Evolutionary conservation across 2,329 filamentous ascomycete species (phyloP).

Genomic region (Aspergillus awamori): DNA sequence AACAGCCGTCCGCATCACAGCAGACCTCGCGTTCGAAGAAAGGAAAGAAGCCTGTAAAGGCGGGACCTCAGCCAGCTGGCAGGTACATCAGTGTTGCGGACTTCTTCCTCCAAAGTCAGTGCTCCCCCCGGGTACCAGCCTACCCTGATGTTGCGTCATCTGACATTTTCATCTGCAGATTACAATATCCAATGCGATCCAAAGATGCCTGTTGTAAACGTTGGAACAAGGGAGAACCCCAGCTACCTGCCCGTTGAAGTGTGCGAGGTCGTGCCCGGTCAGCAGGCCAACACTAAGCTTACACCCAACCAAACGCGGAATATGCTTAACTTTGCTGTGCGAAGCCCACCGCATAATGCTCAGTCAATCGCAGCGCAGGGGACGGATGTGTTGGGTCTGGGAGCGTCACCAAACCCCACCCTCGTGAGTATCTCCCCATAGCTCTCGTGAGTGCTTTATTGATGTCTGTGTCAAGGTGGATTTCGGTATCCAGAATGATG

Average conservation of each 20-base stretch:
- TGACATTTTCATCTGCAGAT: conserved; percentile 29
- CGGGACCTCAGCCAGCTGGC: conserved; percentile 35
- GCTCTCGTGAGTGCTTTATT: not conserved
- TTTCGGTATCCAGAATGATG: conserved; percentile 61
- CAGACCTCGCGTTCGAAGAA: conserved; percentile 25
- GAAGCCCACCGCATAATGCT: conserved; percentile 67
- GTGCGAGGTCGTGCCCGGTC: conserved; percentile 65
- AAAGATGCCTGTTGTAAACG: conserved; percentile 65
- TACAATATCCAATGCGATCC: conserved; percentile 42
- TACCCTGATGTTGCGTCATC: not conserved
- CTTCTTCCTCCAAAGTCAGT: conserved; percentile 52
- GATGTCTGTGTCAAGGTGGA: conserved; percentile 36
- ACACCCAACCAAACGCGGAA: conserved; percentile 61
- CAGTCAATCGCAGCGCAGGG: conserved; percentile 64
- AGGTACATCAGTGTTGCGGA: conserved; percentile 56
- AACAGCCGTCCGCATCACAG: conserved; percentile 16
- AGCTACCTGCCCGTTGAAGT: conserved; percentile 69
- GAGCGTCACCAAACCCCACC: conserved; percentile 47
- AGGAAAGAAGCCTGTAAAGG: conserved; percentile 32
- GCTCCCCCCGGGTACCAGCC: not conserved
- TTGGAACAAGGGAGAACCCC: conserved; percentile 61
- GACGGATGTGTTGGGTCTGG: conserved; percentile 59
- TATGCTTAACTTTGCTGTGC: conserved; percentile 75
- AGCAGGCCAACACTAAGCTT: conserved; percentile 64
- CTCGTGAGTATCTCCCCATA: conserved; percentile 39